Evolutionary conservation across 257 asterid species (phyloP).

Genomic region (Eustoma russellianum): DNA sequence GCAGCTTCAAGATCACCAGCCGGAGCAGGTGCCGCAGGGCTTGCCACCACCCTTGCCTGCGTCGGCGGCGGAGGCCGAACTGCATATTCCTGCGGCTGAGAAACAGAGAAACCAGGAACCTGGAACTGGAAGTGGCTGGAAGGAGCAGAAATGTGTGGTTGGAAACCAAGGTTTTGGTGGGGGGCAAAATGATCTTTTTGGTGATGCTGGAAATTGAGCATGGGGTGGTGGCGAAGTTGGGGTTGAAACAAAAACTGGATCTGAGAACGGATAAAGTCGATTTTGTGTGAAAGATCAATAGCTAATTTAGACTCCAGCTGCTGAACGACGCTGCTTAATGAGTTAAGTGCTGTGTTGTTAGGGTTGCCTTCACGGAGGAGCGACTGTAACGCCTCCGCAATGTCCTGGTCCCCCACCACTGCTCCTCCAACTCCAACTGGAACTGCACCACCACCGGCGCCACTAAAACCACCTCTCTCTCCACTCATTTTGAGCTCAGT

Average conservation of each 20-base stretch:
- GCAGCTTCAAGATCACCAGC: conserved; percentile 27
- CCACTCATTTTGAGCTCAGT: conserved; percentile 20
- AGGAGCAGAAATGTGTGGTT: conserved; percentile 5
- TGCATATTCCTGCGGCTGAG: conserved; percentile 33
- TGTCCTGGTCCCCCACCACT: conserved; percentile 53
- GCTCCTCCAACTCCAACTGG: conserved; percentile 24
- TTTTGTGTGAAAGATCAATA: conserved; percentile 35
- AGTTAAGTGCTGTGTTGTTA: conserved; percentile 24
- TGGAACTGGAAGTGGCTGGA: conserved; percentile 19
- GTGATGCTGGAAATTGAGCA: conserved; percentile 3
- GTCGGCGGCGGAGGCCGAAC: conserved; percentile 26
- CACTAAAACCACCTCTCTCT: too few relatives aligned
- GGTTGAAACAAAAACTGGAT: conserved; percentile 46
- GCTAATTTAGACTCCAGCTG: conserved; percentile 57
- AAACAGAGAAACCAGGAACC: conserved; percentile 22
- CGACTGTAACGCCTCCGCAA: conserved; percentile 49
- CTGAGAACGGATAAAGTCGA: conserved; percentile 56
- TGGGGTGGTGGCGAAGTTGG: conserved; percentile 11
- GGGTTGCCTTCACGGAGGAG: conserved; percentile 42
- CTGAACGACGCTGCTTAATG: conserved; percentile 53
- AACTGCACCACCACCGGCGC: conserved; percentile 35
- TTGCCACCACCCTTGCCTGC: conserved; percentile 16
- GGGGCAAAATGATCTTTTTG: conserved; percentile 32
- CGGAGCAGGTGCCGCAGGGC: conserved; percentile 15
- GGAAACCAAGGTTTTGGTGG: conserved; percentile 28